Evolutionary conservation across 1,284 basidiomycete species (phyloP).

Genomic region (Cerrena zonata): DNA sequence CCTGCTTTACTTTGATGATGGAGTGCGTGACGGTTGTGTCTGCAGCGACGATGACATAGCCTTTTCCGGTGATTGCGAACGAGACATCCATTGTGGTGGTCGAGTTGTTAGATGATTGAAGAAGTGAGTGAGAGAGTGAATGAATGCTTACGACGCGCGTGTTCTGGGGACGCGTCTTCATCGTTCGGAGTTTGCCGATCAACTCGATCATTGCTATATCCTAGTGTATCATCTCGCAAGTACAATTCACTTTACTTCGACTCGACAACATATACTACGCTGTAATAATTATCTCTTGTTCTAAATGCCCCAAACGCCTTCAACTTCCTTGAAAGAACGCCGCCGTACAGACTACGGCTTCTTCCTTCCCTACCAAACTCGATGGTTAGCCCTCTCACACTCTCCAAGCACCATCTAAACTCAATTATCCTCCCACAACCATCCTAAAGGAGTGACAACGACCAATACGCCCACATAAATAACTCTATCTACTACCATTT

Average conservation of each 20-base stretch:
- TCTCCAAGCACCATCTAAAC: neutral
- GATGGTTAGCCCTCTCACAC: slow-evolving; percentile 47
- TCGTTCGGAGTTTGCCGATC: slow-evolving; percentile 12
- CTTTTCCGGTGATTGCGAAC: slow-evolving; percentile 79
- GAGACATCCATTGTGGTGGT: slow-evolving; percentile 61
- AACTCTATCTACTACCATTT: slow-evolving; percentile 75
- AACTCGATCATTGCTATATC: too few species aligned
- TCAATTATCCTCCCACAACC: neutral
- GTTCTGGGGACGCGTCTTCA: slow-evolving; percentile 13
- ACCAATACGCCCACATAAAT: slow-evolving; percentile 74
- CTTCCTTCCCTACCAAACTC: slow-evolving; percentile 57
- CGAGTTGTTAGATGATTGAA: neutral
- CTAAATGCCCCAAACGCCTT: too few species aligned
- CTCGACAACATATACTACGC: neutral
- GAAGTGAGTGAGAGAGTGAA: slow-evolving; percentile 1
- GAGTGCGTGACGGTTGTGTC: slow-evolving; percentile 87
- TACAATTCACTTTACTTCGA: neutral
- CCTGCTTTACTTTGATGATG: slow-evolving; percentile 95
- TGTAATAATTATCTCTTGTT: too few species aligned
- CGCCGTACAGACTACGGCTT: slow-evolving; percentile 50
- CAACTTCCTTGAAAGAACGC: slow-evolving; percentile 33
- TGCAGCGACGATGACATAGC: slow-evolving; percentile 85
- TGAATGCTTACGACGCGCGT: slow-evolving; percentile 8
- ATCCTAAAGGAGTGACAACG: slow-evolving; percentile 65
- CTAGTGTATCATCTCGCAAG: neutral